Conservation (phyloP, 345 rosid genomes). For the Zanthoxylum bungeanum region DNA sequence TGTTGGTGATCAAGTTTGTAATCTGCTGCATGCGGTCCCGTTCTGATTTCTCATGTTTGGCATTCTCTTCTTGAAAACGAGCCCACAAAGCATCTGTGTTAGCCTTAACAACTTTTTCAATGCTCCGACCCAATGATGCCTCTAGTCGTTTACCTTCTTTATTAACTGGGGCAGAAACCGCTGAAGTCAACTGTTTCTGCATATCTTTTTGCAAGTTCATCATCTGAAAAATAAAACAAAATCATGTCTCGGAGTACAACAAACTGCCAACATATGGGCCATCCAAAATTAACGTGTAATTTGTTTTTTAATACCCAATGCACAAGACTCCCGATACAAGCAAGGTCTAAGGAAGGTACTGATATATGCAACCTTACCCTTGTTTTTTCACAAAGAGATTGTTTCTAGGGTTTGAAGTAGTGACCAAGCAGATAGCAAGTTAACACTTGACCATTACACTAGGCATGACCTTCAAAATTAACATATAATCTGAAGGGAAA, state of each 20-base stretch:
- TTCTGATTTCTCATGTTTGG: conserved; percentile 52
- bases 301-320: too few species aligned
- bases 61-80: conserved; percentile 61
- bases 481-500: background rate
- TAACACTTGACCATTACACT: too few species aligned
- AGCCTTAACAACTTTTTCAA: conserved; percentile 60
- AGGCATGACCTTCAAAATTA: too few species aligned
- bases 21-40: conserved; percentile 57
- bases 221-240: conserved; percentile 33
- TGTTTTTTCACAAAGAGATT: too few species aligned
- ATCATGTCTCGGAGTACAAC: background rate
- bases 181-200: conserved; percentile 61
- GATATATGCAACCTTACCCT: too few species aligned
- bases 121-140: conserved; percentile 51
- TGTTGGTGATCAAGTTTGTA: conserved; percentile 48
- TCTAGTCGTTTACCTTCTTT: conserved; percentile 68
- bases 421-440: too few species aligned
- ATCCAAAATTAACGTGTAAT: too few species aligned
- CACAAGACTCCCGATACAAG: too few species aligned
- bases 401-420: too few species aligned
- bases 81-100: conserved; percentile 70
- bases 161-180: conserved; percentile 49
- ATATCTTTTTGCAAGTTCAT: conserved; percentile 54
- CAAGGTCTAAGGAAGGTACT: too few species aligned
- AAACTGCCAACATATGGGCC: background rate